Evolutionary conservation across 257 asterid genomes (phyloP).

Genomic region (Striga asiatica): DNA sequence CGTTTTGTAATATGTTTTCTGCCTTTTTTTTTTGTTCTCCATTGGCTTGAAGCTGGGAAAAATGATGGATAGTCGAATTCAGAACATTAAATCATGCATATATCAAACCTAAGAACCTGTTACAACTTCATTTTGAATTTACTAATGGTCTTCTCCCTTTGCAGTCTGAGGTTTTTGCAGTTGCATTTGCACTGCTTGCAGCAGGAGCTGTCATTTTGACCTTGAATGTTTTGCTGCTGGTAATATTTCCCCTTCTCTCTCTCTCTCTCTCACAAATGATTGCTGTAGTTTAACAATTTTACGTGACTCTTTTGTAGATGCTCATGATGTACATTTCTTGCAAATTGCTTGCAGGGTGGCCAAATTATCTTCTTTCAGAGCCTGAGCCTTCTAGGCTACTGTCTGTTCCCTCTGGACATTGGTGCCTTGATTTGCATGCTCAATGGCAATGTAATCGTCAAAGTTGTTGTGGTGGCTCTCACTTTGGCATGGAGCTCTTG

Average conservation of each 20-base stretch:
- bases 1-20: not conserved
- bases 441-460: conserved; percentile 46
- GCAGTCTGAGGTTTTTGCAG: conserved; percentile 95
- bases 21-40: not conserved
- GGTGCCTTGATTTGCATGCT: conserved; percentile 81
- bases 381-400: conserved; percentile 90
- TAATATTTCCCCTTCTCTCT: conserved; percentile 22
- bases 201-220: conserved; percentile 90
- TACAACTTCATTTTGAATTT: not conserved
- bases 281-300: not conserved
- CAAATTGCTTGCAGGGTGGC: conserved; percentile 85
- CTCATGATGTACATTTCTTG: not conserved
- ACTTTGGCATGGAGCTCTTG: conserved; percentile 88
- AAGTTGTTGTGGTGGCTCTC: conserved; percentile 58
- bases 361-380: conserved; percentile 97
- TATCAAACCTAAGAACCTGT: not conserved
- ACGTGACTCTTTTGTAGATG: not conserved
- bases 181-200: conserved; percentile 82
- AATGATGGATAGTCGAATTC: not conserved
- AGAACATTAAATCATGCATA: not conserved
- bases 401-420: conserved; percentile 72
- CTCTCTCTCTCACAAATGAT: not conserved
- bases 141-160: conserved; percentile 7
- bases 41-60: not conserved
- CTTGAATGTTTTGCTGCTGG: conserved; percentile 83